Conservation (phyloP, 495 filamentous ascomycete species). For the Penicillium pulvis region DNA sequence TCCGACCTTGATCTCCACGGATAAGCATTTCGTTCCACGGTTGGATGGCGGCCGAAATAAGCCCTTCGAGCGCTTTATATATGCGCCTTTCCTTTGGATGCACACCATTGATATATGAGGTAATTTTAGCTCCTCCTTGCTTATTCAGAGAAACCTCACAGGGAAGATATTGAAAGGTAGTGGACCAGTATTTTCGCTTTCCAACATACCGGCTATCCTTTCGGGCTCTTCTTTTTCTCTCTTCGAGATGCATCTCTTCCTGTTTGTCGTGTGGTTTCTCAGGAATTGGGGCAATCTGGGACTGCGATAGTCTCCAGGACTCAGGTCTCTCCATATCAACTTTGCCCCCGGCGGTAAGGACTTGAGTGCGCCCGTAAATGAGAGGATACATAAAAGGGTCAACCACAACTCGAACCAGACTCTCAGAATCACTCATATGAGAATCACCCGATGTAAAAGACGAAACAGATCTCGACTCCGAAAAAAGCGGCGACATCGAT, state of each 20-base stretch:
- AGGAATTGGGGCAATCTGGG: conserved; percentile 12
- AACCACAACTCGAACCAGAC: conserved; percentile 13
- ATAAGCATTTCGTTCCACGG: conserved; percentile 16
- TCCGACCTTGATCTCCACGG: conserved; percentile 12
- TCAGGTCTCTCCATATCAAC: conserved; percentile 13
- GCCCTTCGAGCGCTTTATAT: conserved; percentile 13
- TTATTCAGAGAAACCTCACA: conserved; percentile 12
- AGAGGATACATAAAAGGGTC: conserved; percentile 17
- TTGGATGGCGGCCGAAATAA: conserved; percentile 13
- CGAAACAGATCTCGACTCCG: conserved; percentile 8
- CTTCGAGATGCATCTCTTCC: neutral
- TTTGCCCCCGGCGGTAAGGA: conserved; percentile 12
- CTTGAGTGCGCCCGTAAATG: conserved; percentile 14
- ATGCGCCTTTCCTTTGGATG: conserved; percentile 12
- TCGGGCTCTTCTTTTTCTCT: neutral
- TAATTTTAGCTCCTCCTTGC: conserved; percentile 9
- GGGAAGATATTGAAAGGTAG: conserved; percentile 17
- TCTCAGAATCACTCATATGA: neutral
- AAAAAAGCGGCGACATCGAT: conserved; percentile 11
- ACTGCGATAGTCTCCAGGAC: conserved; percentile 7
- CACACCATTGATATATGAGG: conserved; percentile 16
- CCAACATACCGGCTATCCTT: neutral
- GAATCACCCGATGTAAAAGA: conserved; percentile 5
- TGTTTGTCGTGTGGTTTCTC: too few relatives aligned
- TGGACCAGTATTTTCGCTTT: conserved; percentile 9